These are phyloP conservation scores for Perilla frutescens DNA, from an alignment of 257 asterid genomes.

Conservation along the genomic window DNA sequence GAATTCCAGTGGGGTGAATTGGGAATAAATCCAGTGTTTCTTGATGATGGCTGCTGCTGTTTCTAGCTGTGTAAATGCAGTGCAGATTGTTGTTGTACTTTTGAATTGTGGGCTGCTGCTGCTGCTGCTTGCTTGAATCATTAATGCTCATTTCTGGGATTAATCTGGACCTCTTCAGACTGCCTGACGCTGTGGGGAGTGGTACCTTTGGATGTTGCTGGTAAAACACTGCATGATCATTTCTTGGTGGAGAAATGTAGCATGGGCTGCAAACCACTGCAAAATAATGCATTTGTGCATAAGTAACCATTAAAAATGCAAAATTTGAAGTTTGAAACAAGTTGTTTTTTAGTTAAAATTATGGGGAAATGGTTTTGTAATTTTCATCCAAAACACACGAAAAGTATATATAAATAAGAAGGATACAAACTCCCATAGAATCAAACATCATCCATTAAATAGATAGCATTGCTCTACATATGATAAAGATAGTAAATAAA, in stretches of 20 bases:
- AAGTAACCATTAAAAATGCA: no score
- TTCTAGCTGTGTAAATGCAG: neutral
- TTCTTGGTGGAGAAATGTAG: conserved; percentile 46
- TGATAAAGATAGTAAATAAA: neutral
- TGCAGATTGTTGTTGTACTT: conserved; percentile 34
- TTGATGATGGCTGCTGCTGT: conserved; percentile 30
- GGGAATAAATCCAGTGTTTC: conserved; percentile 86
- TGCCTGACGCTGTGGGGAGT: conserved; percentile 43
- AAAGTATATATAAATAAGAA: no score
- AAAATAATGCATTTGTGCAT: neutral
- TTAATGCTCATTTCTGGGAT: conserved; percentile 29
- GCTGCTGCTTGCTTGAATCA: conserved; percentile 9
- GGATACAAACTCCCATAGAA: neutral
- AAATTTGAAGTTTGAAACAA: no score
- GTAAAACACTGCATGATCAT: conserved; percentile 37
- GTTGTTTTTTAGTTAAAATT: no score
- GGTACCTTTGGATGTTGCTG: conserved; percentile 54
- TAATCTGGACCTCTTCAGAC: conserved; percentile 45
- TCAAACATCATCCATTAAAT: neutral
- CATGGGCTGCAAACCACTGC: conserved; percentile 68
- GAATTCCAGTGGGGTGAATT: conserved; percentile 67
- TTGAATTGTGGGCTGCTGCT: conserved; percentile 10
- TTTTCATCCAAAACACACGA: no score
- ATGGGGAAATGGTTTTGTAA: no score
- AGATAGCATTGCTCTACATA: neutral